Percentiles rank a stretch among this genome's conserved stretches.
Evolutionary conservation across 495 filamentous ascomycete species (phyloP).

Genomic region (Mycothermus thermophilus): DNA sequence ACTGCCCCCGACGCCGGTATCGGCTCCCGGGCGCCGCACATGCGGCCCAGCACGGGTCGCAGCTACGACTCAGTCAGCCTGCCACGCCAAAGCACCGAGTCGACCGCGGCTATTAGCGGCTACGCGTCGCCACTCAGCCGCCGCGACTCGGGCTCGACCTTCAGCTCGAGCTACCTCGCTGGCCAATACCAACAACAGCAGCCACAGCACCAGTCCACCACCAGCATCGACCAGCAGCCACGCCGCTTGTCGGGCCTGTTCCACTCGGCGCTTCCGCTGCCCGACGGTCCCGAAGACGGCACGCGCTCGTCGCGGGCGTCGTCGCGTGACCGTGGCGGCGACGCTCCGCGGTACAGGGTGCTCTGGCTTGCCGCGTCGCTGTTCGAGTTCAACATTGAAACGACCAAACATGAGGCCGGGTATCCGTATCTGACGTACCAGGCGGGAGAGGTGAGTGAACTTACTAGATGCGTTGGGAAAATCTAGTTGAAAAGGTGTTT

Average conservation of each 20-base stretch:
- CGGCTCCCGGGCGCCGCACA: constrained; percentile 14
- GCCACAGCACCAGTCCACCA: background rate
- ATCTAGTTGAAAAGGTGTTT: too few species aligned
- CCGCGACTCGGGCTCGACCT: constrained; percentile 35
- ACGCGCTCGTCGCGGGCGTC: constrained; percentile 36
- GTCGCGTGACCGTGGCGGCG: constrained; percentile 31
- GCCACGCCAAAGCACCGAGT: constrained; percentile 33
- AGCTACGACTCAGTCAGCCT: constrained; percentile 34
- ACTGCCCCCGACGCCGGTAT: constrained; percentile 16
- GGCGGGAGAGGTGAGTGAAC: constrained; percentile 56
- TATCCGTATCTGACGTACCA: constrained; percentile 95
- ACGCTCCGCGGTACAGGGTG: constrained; percentile 32
- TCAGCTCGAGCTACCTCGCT: constrained; percentile 25
- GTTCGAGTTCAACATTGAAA: constrained; percentile 93
- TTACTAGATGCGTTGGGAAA: too few species aligned
- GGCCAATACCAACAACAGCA: background rate
- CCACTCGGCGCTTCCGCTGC: constrained; percentile 73
- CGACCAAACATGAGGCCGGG: constrained; percentile 79
- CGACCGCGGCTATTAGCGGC: constrained; percentile 19
- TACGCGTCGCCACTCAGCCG: constrained; percentile 11
- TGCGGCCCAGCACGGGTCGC: constrained; percentile 37
- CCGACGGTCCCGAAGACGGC: constrained; percentile 43
- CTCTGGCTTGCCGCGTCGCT: constrained; percentile 87
- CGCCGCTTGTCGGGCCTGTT: constrained; percentile 55
- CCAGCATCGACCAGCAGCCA: constrained; percentile 16